Base-by-base conservation (phyloP, 345 rosid genomes). In the Melaleuca quinquenervia region DNA sequence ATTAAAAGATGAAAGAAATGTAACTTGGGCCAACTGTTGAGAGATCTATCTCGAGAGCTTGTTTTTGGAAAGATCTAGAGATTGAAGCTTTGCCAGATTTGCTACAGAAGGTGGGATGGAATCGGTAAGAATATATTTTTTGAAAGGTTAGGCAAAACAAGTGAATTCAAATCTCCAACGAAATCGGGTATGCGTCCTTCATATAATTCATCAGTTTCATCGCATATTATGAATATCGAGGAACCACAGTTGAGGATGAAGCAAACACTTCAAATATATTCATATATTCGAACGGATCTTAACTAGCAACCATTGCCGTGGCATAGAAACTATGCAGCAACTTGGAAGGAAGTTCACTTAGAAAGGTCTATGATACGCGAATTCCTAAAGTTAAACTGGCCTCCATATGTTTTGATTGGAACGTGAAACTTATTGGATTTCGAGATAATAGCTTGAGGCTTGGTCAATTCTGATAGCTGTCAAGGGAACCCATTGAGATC, bases 181-280 rank as follows among this genome's bases (percentile, higher is more conserved):
- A 58, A 8, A n/a, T 6, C 18, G 4, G 36, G 36, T 3, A 58
- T n/a, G 18, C 26, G 36, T 27, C 74, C 74, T 60, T 60, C 41
- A 0, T n/a, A 60, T 14, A n/a, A 1, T 6, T 6, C 2, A 2
- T 60, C 74, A 60, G 27, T 14, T 14, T 3, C 74, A 60, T 60
- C 6, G 0, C 9, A 60, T 60, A 60, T 18, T 53, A 21, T 8
- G 21, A 52, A 53, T 0, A 20, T 7, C 11, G 0, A 7, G 1
- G 5, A 20, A 53, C 0, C 21, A 10, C 3, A 53, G 3, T 3
- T 5, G 0, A 7, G 24, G 26, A 21, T 11, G 0, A 20, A 7
- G 26, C 0, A 11, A 53, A 7, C 3, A 6, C 10, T 53, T 21
- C 24, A 6, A 6, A 20, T 18, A 10, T 20, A 53, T 56, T 56